Evolutionary conservation across 228 moss, liverwort and hornwort species (phyloP), one percentile per base, ranked within the genome.

Genomic region (Sphagnum fallax): DNA sequence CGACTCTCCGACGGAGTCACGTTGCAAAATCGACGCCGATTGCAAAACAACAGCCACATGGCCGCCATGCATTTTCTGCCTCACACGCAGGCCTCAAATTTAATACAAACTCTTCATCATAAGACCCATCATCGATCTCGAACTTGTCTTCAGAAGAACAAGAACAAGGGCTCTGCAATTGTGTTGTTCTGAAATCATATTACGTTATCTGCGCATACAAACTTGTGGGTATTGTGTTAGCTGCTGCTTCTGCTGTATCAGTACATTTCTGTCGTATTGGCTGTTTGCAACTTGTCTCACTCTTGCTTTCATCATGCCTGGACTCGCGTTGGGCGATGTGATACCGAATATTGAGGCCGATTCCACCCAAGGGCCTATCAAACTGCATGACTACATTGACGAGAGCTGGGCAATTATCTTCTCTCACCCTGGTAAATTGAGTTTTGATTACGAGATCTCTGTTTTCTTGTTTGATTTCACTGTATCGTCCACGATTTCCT

Each of bases 381-480:
- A 74, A 70, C 74, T 92, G 16, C 89, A 89, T 51, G 81, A 89
- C 15, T 92, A 84, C 67, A 84, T 89, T 76, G 89, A 84, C 66
- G 66, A 8, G 48, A 71, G 81, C 48, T 92, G 91, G 89, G 76
- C 80, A 5, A 77, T 92, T 50, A 80, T 91, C 73, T 92, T 92
- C 77, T 92, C 87, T 11, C 91, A 92, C 62, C 89, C 89, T 67
- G 87, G 87, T 87, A 75, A 0, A 3, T 32, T 32, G 32, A 1
- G 75, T 74, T 7, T 48, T 8, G 47, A 52, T 11, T 4, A 0
- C 2, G 55, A 8, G 4, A 8, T 12, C 55, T 1, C 8, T 1
- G 12, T 1, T 55, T 55, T 3, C 9, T 55, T 55, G 55, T 55
- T 55, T 8, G 55, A 12, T 55, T 3, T 8, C 0, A 3, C 12